These are phyloP conservation scores for Betula pendula DNA, from an alignment of 306 rosid species.

Conservation along the genomic window DNA sequence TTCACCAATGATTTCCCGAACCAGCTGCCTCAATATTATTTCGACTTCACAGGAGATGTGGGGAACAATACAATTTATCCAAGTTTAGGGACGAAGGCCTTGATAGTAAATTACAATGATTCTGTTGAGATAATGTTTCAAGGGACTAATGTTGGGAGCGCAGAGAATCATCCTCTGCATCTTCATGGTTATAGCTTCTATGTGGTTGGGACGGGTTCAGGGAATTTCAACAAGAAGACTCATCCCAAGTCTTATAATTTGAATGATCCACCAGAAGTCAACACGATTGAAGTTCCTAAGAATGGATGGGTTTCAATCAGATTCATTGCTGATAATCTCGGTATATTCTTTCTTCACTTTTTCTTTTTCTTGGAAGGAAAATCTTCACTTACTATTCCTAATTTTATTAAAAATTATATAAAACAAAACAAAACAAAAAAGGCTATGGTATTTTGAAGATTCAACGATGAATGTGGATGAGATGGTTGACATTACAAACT, in stretches of 20 bases:
- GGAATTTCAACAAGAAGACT: constrained; percentile 22
- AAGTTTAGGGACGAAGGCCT: constrained; percentile 42
- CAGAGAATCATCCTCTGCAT: constrained; percentile 37
- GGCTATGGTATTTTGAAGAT: no score
- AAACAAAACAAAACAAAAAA: no score
- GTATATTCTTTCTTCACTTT: no score
- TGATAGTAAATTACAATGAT: constrained; percentile 34
- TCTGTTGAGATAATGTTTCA: constrained; percentile 44
- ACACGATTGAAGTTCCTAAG: constrained; percentile 32
- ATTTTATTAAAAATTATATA: no score
- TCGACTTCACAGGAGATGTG: constrained; percentile 40
- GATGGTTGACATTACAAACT: no score
- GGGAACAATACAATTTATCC: constrained; percentile 15
- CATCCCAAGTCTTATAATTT: constrained; percentile 29
- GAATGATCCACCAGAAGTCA: constrained; percentile 34
- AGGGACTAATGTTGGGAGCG: constrained; percentile 39
- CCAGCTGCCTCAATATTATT: constrained; percentile 35
- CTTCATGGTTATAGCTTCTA: constrained; percentile 40
- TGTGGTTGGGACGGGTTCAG: constrained; percentile 35
- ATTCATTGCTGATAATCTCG: constrained; percentile 35
- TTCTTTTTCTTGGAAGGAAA: no score
- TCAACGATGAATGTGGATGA: no score
- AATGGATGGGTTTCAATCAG: constrained; percentile 39
- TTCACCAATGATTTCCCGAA: constrained; percentile 27
- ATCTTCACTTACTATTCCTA: no score